Base-by-base conservation (phyloP, 2,329 filamentous ascomycete species). In the Teratosphaeria zuluensis region DNA sequence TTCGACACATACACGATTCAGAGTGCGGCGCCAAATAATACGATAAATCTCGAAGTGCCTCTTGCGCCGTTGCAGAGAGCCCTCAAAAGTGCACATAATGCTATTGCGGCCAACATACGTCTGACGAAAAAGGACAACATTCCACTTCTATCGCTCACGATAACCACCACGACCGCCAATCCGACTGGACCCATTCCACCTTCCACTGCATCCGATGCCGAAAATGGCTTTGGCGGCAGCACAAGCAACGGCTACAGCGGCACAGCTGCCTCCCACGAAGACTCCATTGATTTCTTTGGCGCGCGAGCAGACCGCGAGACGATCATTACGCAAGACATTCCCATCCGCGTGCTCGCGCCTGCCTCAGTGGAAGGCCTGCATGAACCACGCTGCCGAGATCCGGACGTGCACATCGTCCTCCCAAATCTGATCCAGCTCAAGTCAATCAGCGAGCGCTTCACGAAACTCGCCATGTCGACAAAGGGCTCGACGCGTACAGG, bases 41-140 rank as follows among this genome's bases (percentile, higher is more conserved):
- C 91, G 56, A 96, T 99, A 76, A 96, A 99, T 75, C 86, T 99
- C 63, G 94, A 99, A 76, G 84, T 99, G 1, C 91, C 94, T 30
- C 84, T 97, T n/a, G 82, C 84, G 14, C 87, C 89, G 1, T 84
- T 99, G 24, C 89, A 94, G 68, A 87, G 92, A 60, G 94, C 94
- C n/a, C 84, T 99, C 59, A 90, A 87, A 68, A 96, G 92, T 38
- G 92, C 92, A 52, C 78, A 88, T 56, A 87, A 89, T 70, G 90
- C 89, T 67, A 85, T 87, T 19, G 87, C 89, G 19, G 90, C 92
- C 57, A 88, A 87, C 14, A 84, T 99, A 46, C 88, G 92, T 46
- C 84, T 99, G 51, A 96, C 92, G 28, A 97, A 97, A 74, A 95
- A 94, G 70, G 90, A 95, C 65, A 87, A 87, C 66, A 77, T 92